Evolutionary conservation across 1,139 yeast genomes (phyloP).

Genomic region (Pneumocystis murina): DNA sequence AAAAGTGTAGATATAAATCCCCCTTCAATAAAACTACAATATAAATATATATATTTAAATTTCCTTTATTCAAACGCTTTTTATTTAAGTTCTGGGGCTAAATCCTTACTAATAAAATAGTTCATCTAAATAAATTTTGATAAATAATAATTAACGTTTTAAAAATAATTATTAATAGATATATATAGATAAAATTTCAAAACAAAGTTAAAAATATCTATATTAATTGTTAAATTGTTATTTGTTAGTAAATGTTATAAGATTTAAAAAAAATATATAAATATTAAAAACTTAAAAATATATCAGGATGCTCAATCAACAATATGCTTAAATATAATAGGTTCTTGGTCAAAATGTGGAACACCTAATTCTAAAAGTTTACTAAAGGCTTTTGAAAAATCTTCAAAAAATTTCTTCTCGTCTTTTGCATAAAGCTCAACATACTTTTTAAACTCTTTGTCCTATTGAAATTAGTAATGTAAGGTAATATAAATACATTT

Average conservation of each 20-base stretch:
- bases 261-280: neutral
- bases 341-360: neutral
- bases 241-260: neutral
- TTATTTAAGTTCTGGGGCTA: too few species aligned
- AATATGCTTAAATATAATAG: neutral
- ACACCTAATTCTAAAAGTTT: slow-evolving; percentile 46
- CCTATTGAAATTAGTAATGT: slow-evolving; percentile 17
- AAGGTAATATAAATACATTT: neutral
- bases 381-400: slow-evolving; percentile 39
- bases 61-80: too few species aligned
- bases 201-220: too few species aligned
- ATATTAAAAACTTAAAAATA: neutral
- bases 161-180: too few species aligned
- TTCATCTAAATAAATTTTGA: too few species aligned
- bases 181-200: too few species aligned
- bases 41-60: neutral
- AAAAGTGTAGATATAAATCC: neutral
- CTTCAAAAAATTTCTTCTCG: slow-evolving; percentile 35
- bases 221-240: too few species aligned
- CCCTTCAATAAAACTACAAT: neutral
- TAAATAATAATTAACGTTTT: too few species aligned
- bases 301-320: neutral
- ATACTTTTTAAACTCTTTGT: slow-evolving; percentile 34
- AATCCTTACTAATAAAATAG: too few species aligned
- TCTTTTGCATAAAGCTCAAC: slow-evolving; percentile 43